These are phyloP conservation scores for Diplodia intermedia DNA, from an alignment of 2,329 filamentous ascomycete genomes.

Conservation along the genomic window DNA sequence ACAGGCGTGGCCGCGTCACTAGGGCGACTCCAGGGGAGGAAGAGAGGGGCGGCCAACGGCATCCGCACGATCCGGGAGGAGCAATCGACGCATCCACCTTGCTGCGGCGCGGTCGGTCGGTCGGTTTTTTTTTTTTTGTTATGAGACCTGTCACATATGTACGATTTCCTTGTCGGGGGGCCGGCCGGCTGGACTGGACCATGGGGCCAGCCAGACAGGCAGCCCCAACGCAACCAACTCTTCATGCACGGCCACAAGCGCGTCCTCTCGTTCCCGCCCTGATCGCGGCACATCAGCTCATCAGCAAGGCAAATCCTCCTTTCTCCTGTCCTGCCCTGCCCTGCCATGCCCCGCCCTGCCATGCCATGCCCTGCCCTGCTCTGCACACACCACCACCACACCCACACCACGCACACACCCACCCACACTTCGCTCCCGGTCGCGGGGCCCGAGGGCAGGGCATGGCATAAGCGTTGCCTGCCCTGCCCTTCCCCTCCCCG, in stretches of 20 bases:
- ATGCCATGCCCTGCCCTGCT: too few relatives aligned
- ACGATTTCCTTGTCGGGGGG: too few relatives aligned
- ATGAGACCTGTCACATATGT: constrained; percentile 10
- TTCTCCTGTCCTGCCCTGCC: background rate
- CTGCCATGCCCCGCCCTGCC: too few relatives aligned
- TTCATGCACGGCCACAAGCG: constrained; percentile 20
- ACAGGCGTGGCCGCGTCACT: constrained; percentile 19
- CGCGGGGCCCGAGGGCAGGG: too few relatives aligned
- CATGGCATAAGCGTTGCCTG: too few relatives aligned
- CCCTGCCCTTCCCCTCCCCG: background rate
- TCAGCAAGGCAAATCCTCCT: constrained; percentile 13
- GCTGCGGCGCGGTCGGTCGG: constrained; percentile 18
- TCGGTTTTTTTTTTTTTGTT: too few relatives aligned
- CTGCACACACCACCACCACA: too few relatives aligned
- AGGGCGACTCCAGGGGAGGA: background rate
- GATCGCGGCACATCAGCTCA: constrained; percentile 6
- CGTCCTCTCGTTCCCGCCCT: background rate
- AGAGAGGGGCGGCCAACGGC: background rate
- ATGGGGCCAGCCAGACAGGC: too few relatives aligned
- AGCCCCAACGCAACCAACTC: background rate
- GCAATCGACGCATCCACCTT: constrained; percentile 6
- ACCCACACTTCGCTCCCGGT: too few relatives aligned
- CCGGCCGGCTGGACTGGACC: background rate
- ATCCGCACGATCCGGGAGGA: constrained; percentile 8
- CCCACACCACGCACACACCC: too few relatives aligned